phyloP scores from a whole-genome alignment of 345 rosid species.

The Eucalyptus sp. region DNA sequence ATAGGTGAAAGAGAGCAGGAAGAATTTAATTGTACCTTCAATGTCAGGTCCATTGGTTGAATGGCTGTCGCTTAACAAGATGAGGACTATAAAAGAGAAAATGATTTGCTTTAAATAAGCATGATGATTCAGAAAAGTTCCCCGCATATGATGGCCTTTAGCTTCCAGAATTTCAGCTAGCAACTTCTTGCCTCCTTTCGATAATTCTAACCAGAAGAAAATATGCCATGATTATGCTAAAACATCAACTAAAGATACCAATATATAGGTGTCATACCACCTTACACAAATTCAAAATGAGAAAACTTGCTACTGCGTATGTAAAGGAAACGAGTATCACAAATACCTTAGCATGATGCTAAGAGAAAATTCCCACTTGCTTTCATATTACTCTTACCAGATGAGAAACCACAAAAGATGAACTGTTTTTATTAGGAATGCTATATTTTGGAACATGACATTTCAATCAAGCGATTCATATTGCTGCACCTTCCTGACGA shows the following conservation, averaged over 20 bases:
- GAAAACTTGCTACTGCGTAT: not conserved
- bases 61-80: slow-evolving; percentile 14
- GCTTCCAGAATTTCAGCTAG: not conserved
- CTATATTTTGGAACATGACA: not conserved
- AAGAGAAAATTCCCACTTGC: not conserved
- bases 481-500: not conserved
- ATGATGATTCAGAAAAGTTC: slow-evolving; percentile 10
- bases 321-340: not conserved
- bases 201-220: slow-evolving; percentile 1
- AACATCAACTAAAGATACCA: not conserved
- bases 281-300: not conserved
- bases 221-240: not conserved
- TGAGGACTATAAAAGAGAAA: slow-evolving; percentile 23
- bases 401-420: not conserved
- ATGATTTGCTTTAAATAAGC: slow-evolving; percentile 7
- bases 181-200: slow-evolving; percentile 10
- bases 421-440: not conserved
- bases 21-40: slow-evolving; percentile 36
- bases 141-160: not conserved
- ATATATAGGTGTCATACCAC: not conserved
- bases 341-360: not conserved
- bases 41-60: slow-evolving; percentile 48
- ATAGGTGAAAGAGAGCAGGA: not conserved
- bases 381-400: not conserved
- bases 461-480: not conserved